Base-by-base conservation (phyloP, 2,329 filamentous ascomycete species). In the Emergomyces orientalis region DNA sequence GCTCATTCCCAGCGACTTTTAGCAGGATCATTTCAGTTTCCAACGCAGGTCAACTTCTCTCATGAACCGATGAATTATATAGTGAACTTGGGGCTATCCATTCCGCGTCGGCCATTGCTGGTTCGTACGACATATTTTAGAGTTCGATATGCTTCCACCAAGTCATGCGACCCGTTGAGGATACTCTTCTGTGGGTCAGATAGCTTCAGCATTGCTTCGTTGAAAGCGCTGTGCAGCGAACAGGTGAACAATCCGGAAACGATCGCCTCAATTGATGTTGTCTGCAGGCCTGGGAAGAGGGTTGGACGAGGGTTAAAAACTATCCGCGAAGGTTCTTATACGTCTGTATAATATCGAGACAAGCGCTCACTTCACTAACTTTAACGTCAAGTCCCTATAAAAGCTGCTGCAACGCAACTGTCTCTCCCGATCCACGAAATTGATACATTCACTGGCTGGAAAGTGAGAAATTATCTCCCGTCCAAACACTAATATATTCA, bases 161-260 rank as follows among this genome's bases (percentile, higher is more conserved):
- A 71, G 60, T 62, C 71, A 11, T 71, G 72, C 67, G 75, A 81
- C 19, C 89, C 90, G 2, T 80, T 99, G 39, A 83, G 87, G 41
- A 91, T 99, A 61, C 82, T 99, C 3, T 99, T 97, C 77, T 97
- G 92, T 76, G 94, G 94, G 66, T 94, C 93, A 2, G 94, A 99
- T 74, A 82, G 86, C 2, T 96, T 97, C 76, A 97, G 93, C 78
- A 88, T 88, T 70, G 83, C 83, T 60, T 90, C 91, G 1, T 79
- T 99, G 59, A 78, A 78, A 63, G 88, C 89, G 6, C 78, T 99
- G 41, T 75, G 88, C 68, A 71, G 77, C 5, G 88, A 90, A 71
- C 81, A 86, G 60, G 65, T 73, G 32, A 71, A 70, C 61, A 81
- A 81, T 62, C 81, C 77, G 7, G 76, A 76, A 22, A 77, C 85